Conservation (phyloP, 768 basidiomycete genomes). For the Phlebiopsis gigantea region DNA sequence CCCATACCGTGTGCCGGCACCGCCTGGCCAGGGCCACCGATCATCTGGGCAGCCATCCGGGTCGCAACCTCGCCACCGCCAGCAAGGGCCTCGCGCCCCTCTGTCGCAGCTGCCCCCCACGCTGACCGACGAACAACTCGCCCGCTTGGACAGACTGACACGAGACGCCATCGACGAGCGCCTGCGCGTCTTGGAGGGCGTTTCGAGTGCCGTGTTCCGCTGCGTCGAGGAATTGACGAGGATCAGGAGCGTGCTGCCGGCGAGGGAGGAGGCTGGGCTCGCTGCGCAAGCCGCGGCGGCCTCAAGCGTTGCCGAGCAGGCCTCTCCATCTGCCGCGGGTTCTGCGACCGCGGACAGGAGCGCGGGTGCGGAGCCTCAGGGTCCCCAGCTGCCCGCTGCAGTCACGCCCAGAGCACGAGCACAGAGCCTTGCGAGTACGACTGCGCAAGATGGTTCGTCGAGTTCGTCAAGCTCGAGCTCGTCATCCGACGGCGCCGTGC, state of each 20-base stretch:
- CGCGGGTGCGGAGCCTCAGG: neutral
- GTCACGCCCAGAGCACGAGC: neutral
- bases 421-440: neutral
- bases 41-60: neutral
- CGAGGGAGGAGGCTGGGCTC: neutral
- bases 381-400: too few relatives aligned
- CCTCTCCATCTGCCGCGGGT: neutral
- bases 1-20: neutral
- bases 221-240: constrained; percentile 77
- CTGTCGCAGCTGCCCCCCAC: constrained; percentile 35
- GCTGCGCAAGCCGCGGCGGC: neutral
- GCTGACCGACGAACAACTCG: constrained; percentile 58
- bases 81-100: constrained; percentile 7
- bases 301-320: neutral
- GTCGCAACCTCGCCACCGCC: constrained; percentile 3
- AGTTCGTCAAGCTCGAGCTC: neutral
- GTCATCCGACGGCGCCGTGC: neutral
- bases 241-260: constrained; percentile 66
- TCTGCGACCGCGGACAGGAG: neutral
- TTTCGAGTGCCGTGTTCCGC: constrained; percentile 66
- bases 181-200: constrained; percentile 69
- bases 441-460: neutral
- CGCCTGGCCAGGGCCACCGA: constrained; percentile 1
- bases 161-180: constrained; percentile 84
- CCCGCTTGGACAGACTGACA: constrained; percentile 59